These are phyloP conservation scores for Hypericum androsaemum DNA, from an alignment of 345 rosid genomes.

Conservation along the genomic window DNA sequence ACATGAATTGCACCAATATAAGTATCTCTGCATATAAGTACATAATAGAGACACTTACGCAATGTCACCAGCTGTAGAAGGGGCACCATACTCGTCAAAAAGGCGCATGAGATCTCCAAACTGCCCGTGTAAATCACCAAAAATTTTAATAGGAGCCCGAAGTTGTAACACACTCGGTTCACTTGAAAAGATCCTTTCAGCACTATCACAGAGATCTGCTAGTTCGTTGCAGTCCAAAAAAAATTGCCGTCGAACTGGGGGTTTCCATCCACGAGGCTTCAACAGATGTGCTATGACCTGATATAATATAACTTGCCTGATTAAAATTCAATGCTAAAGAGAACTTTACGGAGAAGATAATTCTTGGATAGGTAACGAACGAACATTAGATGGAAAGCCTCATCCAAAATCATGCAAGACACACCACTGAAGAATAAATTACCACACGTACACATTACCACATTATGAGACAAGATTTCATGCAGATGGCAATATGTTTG, in stretches of 20 bases:
- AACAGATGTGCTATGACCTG: slow-evolving; percentile 84
- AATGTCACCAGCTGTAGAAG: slow-evolving; percentile 98
- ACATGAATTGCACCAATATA: too few relatives aligned
- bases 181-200: slow-evolving; percentile 69
- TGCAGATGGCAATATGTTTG: too few relatives aligned
- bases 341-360: too few relatives aligned
- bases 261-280: slow-evolving; percentile 98
- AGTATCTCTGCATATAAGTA: not conserved
- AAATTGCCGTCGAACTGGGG: slow-evolving; percentile 89
- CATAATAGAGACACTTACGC: slow-evolving; percentile 50
- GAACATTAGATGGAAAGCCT: too few relatives aligned
- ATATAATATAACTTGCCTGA: not conserved
- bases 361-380: too few relatives aligned
- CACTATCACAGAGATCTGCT: slow-evolving; percentile 87
- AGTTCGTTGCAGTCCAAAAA: slow-evolving; percentile 95
- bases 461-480: too few relatives aligned
- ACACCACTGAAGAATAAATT: too few relatives aligned
- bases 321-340: too few relatives aligned
- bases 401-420: too few relatives aligned
- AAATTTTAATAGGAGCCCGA: slow-evolving; percentile 82
- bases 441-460: too few relatives aligned
- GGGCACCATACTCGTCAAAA: slow-evolving; percentile 94
- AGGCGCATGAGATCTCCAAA: slow-evolving; percentile 99
- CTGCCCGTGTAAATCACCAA: slow-evolving; percentile 97
- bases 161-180: slow-evolving; percentile 90